Percentiles rank a stretch among this genome's conserved stretches.
phyloP scores from a whole-genome alignment of 768 basidiomycete species.

The Tricholoma saponaceum region DNA sequence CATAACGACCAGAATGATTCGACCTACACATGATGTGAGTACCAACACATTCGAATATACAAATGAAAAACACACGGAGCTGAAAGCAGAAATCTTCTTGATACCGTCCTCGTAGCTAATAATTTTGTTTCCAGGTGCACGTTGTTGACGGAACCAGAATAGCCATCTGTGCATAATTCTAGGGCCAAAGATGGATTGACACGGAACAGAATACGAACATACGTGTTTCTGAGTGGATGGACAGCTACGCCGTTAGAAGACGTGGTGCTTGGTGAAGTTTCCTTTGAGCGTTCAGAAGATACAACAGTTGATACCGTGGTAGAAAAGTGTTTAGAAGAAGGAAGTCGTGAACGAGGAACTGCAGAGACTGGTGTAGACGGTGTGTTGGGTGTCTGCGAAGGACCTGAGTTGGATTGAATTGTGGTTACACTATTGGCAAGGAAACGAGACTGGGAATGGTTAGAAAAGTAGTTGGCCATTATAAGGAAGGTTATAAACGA shows the following conservation, averaged over 20 bases:
- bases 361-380: conserved; percentile 18
- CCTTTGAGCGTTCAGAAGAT: conserved; percentile 43
- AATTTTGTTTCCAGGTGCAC: conserved; percentile 85
- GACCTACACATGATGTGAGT: conserved; percentile 43
- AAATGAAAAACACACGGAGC: conserved; percentile 54
- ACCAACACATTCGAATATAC: not conserved
- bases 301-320: conserved; percentile 44
- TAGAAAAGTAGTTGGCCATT: conserved; percentile 80
- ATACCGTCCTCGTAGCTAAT: conserved; percentile 94
- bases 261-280: conserved; percentile 31
- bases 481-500: conserved; percentile 11
- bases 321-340: conserved; percentile 72
- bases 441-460: conserved; percentile 74
- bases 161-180: conserved; percentile 59
- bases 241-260: conserved; percentile 38
- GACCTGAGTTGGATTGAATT: conserved; percentile 15
- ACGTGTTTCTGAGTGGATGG: conserved; percentile 84
- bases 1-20: conserved; percentile 96
- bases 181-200: conserved; percentile 15
- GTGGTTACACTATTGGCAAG: conserved; percentile 44
- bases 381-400: conserved; percentile 20
- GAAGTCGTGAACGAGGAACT: conserved; percentile 39
- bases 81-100: conserved; percentile 86
- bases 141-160: conserved; percentile 91
- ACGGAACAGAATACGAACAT: conserved; percentile 56